A percentile compares a stretch with the other conserved stretches of the same genome.
Conservation (phyloP, 345 rosid species). For the Brassica nigra region DNA sequence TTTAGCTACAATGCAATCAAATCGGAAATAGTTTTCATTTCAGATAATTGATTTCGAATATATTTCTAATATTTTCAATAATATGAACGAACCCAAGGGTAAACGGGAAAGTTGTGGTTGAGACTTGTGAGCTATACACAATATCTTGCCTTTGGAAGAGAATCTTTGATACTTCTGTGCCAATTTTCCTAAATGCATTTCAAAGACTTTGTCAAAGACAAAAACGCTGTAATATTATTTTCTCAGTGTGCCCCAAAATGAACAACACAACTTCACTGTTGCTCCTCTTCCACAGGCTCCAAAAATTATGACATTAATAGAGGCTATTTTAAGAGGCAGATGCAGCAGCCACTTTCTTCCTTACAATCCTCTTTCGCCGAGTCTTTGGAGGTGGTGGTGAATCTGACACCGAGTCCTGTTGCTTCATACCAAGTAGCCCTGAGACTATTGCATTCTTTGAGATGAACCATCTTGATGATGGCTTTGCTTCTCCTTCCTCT, state of each 20-base stretch:
- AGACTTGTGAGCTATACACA: background rate
- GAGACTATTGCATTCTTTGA: conserved; percentile 78
- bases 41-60: too few species aligned
- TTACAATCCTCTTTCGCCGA: conserved; percentile 77
- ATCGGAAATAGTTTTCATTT: too few species aligned
- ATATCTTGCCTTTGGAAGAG: too few species aligned
- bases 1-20: too few species aligned
- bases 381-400: conserved; percentile 57
- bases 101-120: conserved; percentile 45
- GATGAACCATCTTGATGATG: conserved; percentile 79
- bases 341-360: conserved; percentile 72
- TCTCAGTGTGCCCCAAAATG: conserved; percentile 22
- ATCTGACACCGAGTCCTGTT: conserved; percentile 53
- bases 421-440: conserved; percentile 76
- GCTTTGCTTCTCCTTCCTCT: conserved; percentile 38
- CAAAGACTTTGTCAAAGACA: conserved; percentile 23
- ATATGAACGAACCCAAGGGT: background rate
- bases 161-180: too few species aligned
- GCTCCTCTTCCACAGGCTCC: conserved; percentile 9
- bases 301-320: background rate
- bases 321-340: conserved; percentile 32
- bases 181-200: background rate
- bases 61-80: too few species aligned
- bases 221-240: background rate
- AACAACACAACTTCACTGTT: conserved; percentile 35